Evolutionary conservation across 768 basidiomycete genomes (phyloP).

Genomic region (Boletus rufocinnamomeus): DNA sequence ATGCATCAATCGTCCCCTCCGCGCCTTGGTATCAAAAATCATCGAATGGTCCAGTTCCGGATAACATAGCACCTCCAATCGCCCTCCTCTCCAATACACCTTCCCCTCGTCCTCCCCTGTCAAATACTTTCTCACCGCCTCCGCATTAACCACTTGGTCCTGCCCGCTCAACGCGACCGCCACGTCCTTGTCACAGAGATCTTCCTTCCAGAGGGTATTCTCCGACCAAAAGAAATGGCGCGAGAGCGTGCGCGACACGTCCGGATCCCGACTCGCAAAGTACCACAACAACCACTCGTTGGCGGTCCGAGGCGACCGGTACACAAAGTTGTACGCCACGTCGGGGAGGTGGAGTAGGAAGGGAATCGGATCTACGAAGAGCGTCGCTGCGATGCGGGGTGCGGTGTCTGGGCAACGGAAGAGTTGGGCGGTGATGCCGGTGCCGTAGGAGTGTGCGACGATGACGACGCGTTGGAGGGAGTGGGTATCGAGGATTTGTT

Average conservation of each 20-base stretch:
- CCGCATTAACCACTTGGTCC: conserved; percentile 47
- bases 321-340: conserved; percentile 68
- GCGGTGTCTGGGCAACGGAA: conserved; percentile 39
- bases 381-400: conserved; percentile 41
- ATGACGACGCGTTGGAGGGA: conserved; percentile 43
- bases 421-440: conserved; percentile 56
- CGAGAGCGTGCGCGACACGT: conserved; percentile 57
- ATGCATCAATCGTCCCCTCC: conserved; percentile 32
- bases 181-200: conserved; percentile 39
- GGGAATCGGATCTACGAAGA: conserved; percentile 67
- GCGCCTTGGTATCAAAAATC: conserved; percentile 37
- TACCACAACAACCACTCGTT: conserved; percentile 72
- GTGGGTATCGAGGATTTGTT: conserved; percentile 47
- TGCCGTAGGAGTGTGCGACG: conserved; percentile 64
- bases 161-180: conserved; percentile 41
- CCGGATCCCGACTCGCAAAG: conserved; percentile 63
- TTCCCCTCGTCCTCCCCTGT: conserved; percentile 32
- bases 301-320: conserved; percentile 51
- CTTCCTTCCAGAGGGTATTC: conserved; percentile 60
- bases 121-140: conserved; percentile 41
- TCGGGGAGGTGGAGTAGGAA: conserved; percentile 61
- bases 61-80: conserved; percentile 43
- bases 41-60: conserved; percentile 43
- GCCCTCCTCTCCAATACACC: conserved; percentile 31
- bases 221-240: conserved; percentile 71